Evolutionary conservation across 495 filamentous ascomycete genomes (phyloP).

Genomic region (Hypoxylon subgilvum): DNA sequence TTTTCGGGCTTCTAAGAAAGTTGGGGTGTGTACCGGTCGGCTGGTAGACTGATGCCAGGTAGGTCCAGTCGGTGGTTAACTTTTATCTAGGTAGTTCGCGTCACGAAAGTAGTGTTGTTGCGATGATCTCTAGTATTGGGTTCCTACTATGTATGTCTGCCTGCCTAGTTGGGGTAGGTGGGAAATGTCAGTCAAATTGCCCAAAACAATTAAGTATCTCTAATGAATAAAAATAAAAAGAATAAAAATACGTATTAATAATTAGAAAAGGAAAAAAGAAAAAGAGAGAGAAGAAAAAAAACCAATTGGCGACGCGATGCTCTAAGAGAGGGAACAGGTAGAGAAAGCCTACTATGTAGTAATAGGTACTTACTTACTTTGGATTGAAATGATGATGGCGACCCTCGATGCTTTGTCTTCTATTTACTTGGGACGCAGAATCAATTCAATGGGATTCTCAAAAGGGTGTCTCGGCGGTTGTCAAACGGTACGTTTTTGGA

Average conservation of each 20-base stretch:
- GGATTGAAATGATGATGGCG: no score
- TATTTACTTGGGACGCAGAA: conserved; percentile 26
- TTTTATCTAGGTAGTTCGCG: no score
- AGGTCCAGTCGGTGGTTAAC: no score
- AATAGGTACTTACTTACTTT: no score
- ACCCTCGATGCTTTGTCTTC: not conserved
- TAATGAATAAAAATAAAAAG: not conserved
- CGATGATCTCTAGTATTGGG: no score
- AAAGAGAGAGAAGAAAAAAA: conserved; percentile 15
- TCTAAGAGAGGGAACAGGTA: no score
- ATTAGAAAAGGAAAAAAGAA: conserved; percentile 2
- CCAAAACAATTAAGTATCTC: conserved; percentile 20
- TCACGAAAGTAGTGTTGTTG: no score
- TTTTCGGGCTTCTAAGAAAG: no score
- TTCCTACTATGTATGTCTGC: no score
- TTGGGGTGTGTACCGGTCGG: no score
- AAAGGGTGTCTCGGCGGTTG: conserved; percentile 38
- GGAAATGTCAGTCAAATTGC: conserved; percentile 37
- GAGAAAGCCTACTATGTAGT: no score
- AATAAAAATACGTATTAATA: not conserved
- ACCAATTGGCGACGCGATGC: conserved; percentile 26
- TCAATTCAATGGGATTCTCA: conserved; percentile 33
- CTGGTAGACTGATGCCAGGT: no score
- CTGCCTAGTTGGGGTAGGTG: conserved; percentile 32
- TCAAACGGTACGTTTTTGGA: conserved; percentile 51